Percentiles rank a stretch among this genome's conserved stretches.
Conservation (phyloP, 257 asterid genomes). For the Schizonepeta tenuifolia region DNA sequence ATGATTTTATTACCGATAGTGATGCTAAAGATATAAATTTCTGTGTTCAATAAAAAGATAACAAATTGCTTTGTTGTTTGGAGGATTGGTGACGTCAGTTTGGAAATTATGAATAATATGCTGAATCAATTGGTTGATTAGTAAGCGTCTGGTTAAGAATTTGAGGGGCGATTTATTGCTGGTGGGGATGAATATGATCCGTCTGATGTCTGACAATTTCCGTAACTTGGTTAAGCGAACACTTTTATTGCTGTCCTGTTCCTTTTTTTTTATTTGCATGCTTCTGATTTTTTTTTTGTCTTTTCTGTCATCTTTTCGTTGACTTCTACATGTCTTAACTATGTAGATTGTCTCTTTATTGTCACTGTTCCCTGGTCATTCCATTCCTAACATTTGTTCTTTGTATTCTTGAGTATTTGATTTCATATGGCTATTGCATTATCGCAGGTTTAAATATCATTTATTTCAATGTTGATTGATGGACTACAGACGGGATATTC, state of each 20-base stretch:
- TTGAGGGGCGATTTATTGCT: conserved; percentile 17
- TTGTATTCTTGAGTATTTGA: neutral
- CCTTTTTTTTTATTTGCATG: neutral
- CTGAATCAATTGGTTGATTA: conserved; percentile 26
- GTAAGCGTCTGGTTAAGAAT: conserved; percentile 9
- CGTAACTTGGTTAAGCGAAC: conserved; percentile 7
- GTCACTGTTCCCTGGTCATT: conserved; percentile 24
- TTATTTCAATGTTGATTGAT: neutral
- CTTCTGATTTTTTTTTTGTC: conserved; percentile 13
- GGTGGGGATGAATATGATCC: conserved; percentile 17
- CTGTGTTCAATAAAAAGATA: neutral
- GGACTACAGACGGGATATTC: neutral
- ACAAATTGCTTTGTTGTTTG: conserved; percentile 15
- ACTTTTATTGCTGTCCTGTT: conserved; percentile 17
- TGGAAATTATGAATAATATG: conserved; percentile 7
- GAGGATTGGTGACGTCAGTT: conserved; percentile 5
- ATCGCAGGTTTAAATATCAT: neutral
- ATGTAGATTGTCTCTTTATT: conserved; percentile 21
- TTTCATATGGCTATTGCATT: conserved; percentile 19
- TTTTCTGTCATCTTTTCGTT: conserved; percentile 5
- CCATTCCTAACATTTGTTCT: neutral
- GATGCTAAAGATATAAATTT: conserved; percentile 17
- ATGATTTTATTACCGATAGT: neutral
- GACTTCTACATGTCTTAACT: conserved; percentile 8
- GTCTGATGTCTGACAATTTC: conserved; percentile 15